A percentile compares a stretch with the other conserved stretches of the same genome.
Conservation (phyloP, 495 filamentous ascomycete species). For the Annulohypoxylon maeteangense region DNA sequence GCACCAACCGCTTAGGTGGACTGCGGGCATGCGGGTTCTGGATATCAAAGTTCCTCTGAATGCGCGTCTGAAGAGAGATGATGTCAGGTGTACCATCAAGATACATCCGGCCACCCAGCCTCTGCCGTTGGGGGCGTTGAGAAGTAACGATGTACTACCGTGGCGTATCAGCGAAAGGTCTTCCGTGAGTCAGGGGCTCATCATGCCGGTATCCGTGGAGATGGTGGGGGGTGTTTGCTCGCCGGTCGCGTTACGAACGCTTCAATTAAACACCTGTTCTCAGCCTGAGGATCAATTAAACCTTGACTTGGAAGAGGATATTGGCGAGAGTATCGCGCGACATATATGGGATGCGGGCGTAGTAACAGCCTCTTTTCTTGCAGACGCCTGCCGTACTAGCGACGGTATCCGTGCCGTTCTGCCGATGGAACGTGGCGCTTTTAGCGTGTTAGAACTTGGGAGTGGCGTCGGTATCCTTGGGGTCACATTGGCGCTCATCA, state of each 20-base stretch:
- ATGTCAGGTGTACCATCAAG: slow-evolving; percentile 48
- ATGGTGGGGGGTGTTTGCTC: slow-evolving; percentile 38
- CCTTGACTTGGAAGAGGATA: slow-evolving; percentile 80
- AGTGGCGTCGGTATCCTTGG: slow-evolving; percentile 88
- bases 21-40: slow-evolving; percentile 54
- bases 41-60: slow-evolving; percentile 51
- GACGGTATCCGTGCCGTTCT: slow-evolving; percentile 21
- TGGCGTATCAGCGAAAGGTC: slow-evolving; percentile 23
- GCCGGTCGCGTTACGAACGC: slow-evolving; percentile 51
- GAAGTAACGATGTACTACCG: slow-evolving; percentile 46
- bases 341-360: slow-evolving; percentile 84
- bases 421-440: slow-evolving; percentile 24
- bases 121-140: slow-evolving; percentile 41
- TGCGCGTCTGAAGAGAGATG: slow-evolving; percentile 23
- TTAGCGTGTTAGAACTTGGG: slow-evolving; percentile 80
- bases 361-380: slow-evolving; percentile 52
- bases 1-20: slow-evolving; percentile 46
- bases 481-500: slow-evolving; percentile 71
- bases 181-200: slow-evolving; percentile 40
- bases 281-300: slow-evolving; percentile 38
- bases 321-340: slow-evolving; percentile 92
- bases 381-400: slow-evolving; percentile 40
- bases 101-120: slow-evolving; percentile 50
- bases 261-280: slow-evolving; percentile 36
- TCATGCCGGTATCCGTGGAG: slow-evolving; percentile 54